These are phyloP conservation scores for Neckera pumila DNA, from an alignment of 225 moss, liverwort and hornwort genomes.

Conservation along the genomic window DNA sequence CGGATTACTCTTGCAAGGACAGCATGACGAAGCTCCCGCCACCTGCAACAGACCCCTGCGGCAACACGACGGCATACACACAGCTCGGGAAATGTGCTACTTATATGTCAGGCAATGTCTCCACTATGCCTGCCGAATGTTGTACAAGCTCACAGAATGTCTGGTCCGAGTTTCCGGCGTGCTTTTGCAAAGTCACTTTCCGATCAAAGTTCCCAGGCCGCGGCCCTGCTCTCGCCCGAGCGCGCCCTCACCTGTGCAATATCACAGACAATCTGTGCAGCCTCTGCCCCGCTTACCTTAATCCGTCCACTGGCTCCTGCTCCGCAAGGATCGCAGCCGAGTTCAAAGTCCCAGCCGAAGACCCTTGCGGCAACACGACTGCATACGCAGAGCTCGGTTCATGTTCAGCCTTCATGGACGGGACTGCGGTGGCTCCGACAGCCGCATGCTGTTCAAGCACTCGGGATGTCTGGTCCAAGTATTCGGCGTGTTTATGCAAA, in stretches of 20 bases:
- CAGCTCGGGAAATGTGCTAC: not conserved
- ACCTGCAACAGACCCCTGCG: not conserved
- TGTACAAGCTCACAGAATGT: not conserved
- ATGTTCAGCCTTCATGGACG: not conserved
- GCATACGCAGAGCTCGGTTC: slow-evolving; percentile 1
- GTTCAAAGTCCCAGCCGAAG: not conserved
- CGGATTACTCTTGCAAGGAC: slow-evolving; percentile 5
- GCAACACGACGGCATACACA: not conserved
- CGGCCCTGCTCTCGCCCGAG: slow-evolving; percentile 1
- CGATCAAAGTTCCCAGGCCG: not conserved
- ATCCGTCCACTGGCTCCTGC: not conserved
- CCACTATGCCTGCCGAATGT: slow-evolving; percentile 1
- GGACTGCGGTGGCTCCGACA: not conserved
- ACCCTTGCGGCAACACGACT: not conserved
- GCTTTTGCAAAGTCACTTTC: slow-evolving; percentile 42
- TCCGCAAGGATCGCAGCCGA: not conserved
- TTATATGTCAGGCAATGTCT: not conserved
- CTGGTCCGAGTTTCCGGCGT: not conserved
- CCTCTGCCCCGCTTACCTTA: not conserved
- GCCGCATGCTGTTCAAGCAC: not conserved
- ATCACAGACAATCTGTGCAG: slow-evolving; percentile 21
- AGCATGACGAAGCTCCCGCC: not conserved
- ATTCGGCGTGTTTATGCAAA: slow-evolving; percentile 14
- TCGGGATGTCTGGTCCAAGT: not conserved
- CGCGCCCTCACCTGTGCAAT: slow-evolving; percentile 21